Base-by-base conservation (phyloP, 2,329 filamentous ascomycete genomes). In the Aureobasidium uvarum region DNA sequence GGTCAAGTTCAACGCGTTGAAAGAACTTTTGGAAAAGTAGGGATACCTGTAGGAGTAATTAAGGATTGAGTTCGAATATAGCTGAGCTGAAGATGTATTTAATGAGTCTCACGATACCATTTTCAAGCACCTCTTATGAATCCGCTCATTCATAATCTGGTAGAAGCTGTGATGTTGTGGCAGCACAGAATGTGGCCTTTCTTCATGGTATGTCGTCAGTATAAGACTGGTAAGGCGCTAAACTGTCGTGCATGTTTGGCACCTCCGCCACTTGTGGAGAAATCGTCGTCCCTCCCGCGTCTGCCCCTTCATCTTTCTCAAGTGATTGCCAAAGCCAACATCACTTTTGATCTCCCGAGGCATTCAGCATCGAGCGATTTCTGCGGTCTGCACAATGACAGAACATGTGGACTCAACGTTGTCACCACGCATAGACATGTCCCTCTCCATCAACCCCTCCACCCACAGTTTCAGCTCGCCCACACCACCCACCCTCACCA, bases 1-100 rank as follows among this genome's bases (percentile, higher is more conserved):
- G 18, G 67, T 70, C 4, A 62, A 23, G 8, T 76, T 79, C 65
- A 74, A 73, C 64, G 75, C 76, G 63, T 56, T 67, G 46, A 51
- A 36, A n/a, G 45, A 51, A 16, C 16, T 62, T 3, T 52, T 62
- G 31, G 31, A 60, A 16, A 33, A 41, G 8, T 33, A 28, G 41
- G 23, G 8, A 52, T 33, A 33, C 10, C 5, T 33, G 8, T 33
- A 10, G 33, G 33, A 33, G 33, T 33, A 33, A 10, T 33, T 10
- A 10, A 10, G n/a, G n/a, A n/a, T n/a, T n/a, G n/a, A n/a, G n/a
- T n/a, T n/a, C n/a, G n/a, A n/a, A n/a, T n/a, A n/a, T n/a, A n/a
- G n/a, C n/a, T n/a, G n/a, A n/a, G n/a, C n/a, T n/a, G n/a, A n/a
- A n/a, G n/a, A n/a, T n/a, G n/a, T n/a, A n/a, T 33, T 33, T 10